Percentiles rank a stretch among this genome's conserved stretches.
Evolutionary conservation across 805 yeast genomes (phyloP).

Genomic region (Yamadazyma sp.): DNA sequence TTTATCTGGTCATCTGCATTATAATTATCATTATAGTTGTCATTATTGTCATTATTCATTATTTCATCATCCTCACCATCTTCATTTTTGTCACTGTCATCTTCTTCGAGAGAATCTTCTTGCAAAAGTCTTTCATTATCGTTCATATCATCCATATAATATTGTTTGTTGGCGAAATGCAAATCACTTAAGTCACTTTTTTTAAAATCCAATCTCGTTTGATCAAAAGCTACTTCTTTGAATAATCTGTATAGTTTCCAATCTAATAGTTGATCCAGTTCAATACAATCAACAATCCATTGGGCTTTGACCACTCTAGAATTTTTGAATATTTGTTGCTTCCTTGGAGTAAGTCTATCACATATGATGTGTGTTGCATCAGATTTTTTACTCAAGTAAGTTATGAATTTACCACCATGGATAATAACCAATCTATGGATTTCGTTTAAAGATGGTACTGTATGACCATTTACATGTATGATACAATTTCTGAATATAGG

Average conservation of each 20-base stretch:
- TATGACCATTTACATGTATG: constrained; percentile 86
- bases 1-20: background rate
- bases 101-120: constrained; percentile 7
- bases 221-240: constrained; percentile 52
- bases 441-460: constrained; percentile 72
- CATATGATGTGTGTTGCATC: constrained; percentile 85
- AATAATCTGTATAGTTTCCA: constrained; percentile 70
- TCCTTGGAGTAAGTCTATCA: constrained; percentile 71
- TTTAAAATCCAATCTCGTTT: constrained; percentile 32
- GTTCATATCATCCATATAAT: constrained; percentile 6
- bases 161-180: constrained; percentile 6
- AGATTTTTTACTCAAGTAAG: constrained; percentile 66
- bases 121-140: background rate
- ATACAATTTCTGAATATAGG: constrained; percentile 59
- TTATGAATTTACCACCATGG: constrained; percentile 78
- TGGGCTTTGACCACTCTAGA: constrained; percentile 76
- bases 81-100: background rate
- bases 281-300: constrained; percentile 74
- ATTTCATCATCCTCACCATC: too few relatives aligned
- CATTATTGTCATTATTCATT: too few relatives aligned
- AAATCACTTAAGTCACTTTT: background rate
- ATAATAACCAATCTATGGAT: constrained; percentile 67
- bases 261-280: constrained; percentile 44
- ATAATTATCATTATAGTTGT: too few relatives aligned
- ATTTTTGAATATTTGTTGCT: constrained; percentile 59